These are phyloP conservation scores for Eucalyptus cloeziana DNA, from an alignment of 345 rosid genomes.

Conservation along the genomic window DNA sequence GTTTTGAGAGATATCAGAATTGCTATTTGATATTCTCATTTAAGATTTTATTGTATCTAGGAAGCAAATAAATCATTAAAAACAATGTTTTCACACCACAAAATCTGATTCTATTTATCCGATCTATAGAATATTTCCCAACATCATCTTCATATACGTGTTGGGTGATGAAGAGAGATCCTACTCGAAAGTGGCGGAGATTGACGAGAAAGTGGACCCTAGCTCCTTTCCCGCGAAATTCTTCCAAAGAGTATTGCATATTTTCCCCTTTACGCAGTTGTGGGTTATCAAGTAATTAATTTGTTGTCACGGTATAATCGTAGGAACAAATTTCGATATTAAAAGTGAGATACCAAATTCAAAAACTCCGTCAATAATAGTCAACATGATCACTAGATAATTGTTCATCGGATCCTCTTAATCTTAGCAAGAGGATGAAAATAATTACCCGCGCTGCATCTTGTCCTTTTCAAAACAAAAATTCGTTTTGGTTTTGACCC, in stretches of 20 bases:
- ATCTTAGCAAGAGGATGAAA: too few relatives aligned
- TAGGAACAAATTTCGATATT: neutral
- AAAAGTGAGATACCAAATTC: neutral
- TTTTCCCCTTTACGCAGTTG: neutral
- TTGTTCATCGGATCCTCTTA: neutral
- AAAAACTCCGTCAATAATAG: accelerated
- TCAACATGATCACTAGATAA: too few relatives aligned
- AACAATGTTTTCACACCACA: accelerated
- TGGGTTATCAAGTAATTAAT: neutral
- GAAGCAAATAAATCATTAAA: neutral
- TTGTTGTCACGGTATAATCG: neutral
- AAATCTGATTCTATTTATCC: neutral
- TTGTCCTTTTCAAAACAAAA: too few relatives aligned
- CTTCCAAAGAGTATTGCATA: neutral
- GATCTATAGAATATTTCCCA: neutral
- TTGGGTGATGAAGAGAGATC: too few relatives aligned
- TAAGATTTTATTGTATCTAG: neutral
- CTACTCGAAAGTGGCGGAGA: neutral
- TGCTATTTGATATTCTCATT: accelerated
- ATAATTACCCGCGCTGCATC: too few relatives aligned
- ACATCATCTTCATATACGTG: too few relatives aligned
- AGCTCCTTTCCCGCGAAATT: neutral
- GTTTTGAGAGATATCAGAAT: accelerated
- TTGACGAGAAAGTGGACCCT: neutral
- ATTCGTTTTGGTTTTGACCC: too few relatives aligned